Evolutionary conservation across 768 basidiomycete genomes (phyloP), one percentile per base, ranked within the genome.

Genomic region (Leccinum fibrillosum): DNA sequence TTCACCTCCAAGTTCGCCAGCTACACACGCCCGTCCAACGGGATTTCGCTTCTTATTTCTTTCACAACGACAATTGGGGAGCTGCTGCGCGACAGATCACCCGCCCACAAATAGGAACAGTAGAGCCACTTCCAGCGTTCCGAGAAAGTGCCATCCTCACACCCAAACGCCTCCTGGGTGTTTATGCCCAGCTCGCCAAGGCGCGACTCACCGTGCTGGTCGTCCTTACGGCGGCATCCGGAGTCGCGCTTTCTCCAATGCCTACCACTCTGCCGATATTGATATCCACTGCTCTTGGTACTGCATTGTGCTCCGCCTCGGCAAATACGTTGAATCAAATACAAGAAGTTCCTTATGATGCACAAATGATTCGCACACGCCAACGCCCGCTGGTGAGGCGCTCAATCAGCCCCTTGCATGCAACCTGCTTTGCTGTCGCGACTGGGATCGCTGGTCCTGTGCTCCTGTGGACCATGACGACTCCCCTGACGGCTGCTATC

Each of bases 251-350:
- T 19, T 98, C 90, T 2, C 97, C 97, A 0, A 74, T 94, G 17
- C 91, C 93, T 4, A 81, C 91, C 0, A 87, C 90, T 2, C 76
- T 98, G 0, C 90, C 94, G 1, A 82, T 93, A 13, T 80, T 99
- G 10, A 79, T 98, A 4, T 85, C 90, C 15, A 91, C 95, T 0
- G 93, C 95, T 0, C 68, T 90, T 26, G 97, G 97, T 42, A 98
- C 95, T 0, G 85, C 88, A 0, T 80, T 99, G 45, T 97, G 94
- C 70, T 88, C 90, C 5, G 92, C 94, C 3, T 91, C 94, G 0
- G 97, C 97, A 28, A 98, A 98, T 69, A 82, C 96, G 2, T 79
- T 97, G 66, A 99, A 99, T 74, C 94, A 99, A 72, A 77, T 98
- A 3, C 89, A 94, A 67, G 97, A 99, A 74, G 80, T 92, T 7